Evolutionary conservation across 2,329 filamentous ascomycete species (phyloP).

Genomic region (Canariomyces notabilis): DNA sequence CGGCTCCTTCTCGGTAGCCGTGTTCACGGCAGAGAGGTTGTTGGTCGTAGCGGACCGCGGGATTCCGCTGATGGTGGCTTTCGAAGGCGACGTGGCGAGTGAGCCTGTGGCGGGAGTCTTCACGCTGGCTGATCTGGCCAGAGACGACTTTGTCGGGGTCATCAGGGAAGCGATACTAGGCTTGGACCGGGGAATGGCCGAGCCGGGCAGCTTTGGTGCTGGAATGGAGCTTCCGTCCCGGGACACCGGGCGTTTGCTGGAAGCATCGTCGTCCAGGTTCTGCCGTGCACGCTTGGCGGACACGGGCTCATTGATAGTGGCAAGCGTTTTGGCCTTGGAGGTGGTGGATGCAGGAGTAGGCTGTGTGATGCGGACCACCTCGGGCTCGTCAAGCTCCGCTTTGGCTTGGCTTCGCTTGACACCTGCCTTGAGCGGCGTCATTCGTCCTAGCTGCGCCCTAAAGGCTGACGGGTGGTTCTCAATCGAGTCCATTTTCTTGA

Average conservation of each 20-base stretch:
- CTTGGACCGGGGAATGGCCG: constrained; percentile 41
- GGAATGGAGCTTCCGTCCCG: constrained; percentile 47
- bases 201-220: constrained; percentile 41
- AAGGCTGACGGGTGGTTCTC: constrained; percentile 77
- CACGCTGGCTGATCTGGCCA: constrained; percentile 54
- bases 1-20: constrained; percentile 28
- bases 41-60: constrained; percentile 50
- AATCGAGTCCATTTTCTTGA: constrained; percentile 98
- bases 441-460: constrained; percentile 54
- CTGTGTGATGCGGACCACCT: constrained; percentile 31
- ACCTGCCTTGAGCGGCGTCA: constrained; percentile 42
- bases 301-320: constrained; percentile 29
- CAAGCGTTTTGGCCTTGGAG: constrained; percentile 26
- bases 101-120: constrained; percentile 46
- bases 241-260: constrained; percentile 57
- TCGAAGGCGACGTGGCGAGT: constrained; percentile 51
- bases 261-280: constrained; percentile 62
- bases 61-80: constrained; percentile 38
- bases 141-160: constrained; percentile 74
- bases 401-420: constrained; percentile 52
- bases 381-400: constrained; percentile 50
- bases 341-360: constrained; percentile 28
- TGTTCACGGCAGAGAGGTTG: constrained; percentile 29
- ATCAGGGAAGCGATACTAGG: constrained; percentile 54
- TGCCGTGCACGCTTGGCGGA: constrained; percentile 68